A percentile compares a stretch with the other conserved stretches of the same genome.
These are phyloP conservation scores for Rosa rugosa DNA, from an alignment of 306 rosid species.

Conservation along the genomic window DNA sequence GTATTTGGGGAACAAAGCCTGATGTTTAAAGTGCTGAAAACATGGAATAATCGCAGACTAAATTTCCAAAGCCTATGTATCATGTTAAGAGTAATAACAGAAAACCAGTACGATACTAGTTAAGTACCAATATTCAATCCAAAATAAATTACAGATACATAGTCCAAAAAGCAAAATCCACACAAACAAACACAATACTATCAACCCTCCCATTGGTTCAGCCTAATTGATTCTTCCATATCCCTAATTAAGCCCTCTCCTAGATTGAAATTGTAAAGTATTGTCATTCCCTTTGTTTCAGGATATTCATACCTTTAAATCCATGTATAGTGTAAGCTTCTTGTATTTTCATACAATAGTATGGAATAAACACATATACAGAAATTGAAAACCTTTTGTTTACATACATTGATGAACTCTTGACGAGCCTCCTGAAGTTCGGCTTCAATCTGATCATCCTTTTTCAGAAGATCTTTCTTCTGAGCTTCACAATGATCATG, in stretches of 20 bases:
- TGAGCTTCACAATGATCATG: neutral
- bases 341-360: neutral
- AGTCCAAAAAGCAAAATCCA: no score
- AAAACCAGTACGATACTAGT: no score
- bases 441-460: constrained; percentile 11
- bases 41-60: neutral
- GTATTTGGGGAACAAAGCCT: neutral
- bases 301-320: neutral
- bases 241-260: neutral
- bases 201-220: neutral
- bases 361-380: neutral
- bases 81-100: neutral
- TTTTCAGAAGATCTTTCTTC: neutral
- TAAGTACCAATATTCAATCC: neutral
- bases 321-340: neutral
- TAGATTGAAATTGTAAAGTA: neutral
- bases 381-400: neutral
- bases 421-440: constrained; percentile 73
- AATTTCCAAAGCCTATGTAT: neutral
- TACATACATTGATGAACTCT: constrained; percentile 45
- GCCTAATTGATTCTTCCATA: neutral
- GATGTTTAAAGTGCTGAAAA: neutral
- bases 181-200: neutral
- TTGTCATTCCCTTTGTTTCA: neutral
- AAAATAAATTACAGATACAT: neutral